phyloP scores from a whole-genome alignment of 768 basidiomycete genomes.

The Amanita muscaria region DNA sequence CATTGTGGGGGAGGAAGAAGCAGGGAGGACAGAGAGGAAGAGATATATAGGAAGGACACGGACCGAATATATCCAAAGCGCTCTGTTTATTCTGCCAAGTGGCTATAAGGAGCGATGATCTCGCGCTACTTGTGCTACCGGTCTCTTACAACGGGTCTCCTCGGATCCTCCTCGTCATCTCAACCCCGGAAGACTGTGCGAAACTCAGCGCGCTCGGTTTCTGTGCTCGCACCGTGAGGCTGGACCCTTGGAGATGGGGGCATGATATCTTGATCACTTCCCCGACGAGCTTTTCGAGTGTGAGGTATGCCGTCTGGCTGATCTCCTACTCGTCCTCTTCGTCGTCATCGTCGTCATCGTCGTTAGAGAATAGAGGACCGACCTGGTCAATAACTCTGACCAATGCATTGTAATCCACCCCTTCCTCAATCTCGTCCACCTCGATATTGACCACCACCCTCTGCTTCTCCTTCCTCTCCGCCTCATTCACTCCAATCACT shows the following conservation, averaged over 20 bases:
- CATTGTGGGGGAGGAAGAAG: constrained; percentile 30
- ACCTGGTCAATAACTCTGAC: constrained; percentile 29
- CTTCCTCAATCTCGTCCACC: not conserved
- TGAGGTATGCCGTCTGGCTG: constrained; percentile 42
- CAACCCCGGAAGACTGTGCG: constrained; percentile 53
- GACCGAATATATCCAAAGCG: too few species aligned
- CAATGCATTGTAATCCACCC: constrained; percentile 30
- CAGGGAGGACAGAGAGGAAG: not conserved
- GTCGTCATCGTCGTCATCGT: too few species aligned
- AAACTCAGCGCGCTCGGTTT: constrained; percentile 70
- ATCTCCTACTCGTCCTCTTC: constrained; percentile 30
- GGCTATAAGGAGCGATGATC: too few species aligned
- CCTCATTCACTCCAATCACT: constrained; percentile 65
- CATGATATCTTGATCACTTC: constrained; percentile 27
- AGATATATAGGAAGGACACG: too few species aligned
- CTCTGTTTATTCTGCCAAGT: too few species aligned
- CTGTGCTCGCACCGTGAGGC: constrained; percentile 43
- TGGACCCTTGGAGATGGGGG: not conserved
- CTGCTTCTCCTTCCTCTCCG: constrained; percentile 59
- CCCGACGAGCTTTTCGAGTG: constrained; percentile 51
- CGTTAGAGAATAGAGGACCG: not conserved
- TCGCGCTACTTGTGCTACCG: too few species aligned
- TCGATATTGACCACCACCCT: constrained; percentile 46
- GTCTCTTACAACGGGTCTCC: too few species aligned
- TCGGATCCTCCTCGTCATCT: constrained; percentile 54